Base-by-base conservation (phyloP, 2,329 filamentous ascomycete species). In the Diplodia seriata region DNA sequence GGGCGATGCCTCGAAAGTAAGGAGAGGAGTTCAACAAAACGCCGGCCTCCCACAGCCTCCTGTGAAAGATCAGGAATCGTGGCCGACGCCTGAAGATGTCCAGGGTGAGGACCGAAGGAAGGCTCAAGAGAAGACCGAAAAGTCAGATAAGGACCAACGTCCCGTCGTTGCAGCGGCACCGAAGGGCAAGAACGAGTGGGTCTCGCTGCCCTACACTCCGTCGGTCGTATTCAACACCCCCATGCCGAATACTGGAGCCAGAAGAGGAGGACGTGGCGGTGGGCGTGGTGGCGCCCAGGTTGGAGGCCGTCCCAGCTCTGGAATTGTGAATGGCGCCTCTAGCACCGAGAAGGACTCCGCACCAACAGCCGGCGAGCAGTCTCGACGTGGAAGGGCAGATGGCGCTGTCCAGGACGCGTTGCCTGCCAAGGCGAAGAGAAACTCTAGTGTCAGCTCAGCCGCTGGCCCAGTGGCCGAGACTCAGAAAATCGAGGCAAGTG, bases 11-110 rank as follows among this genome's bases (percentile, higher is more conserved):
- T 20, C 64, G 29, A 67, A 43, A n/a, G 18, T 43, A 23, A 31
- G 40, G 15, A 67, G 49, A 40, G 64, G 54, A 7, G 49, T 49
- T 18, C 55, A 47, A 11, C 43, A 61, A 29, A 51, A 49, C 33
- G 47, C 18, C 26, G 40, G 40, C 23, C 4, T 49, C 20, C 43
- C 36, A 14, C 57, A 63, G 40, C 57, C 51, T 43, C 85, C 91
- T 2, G 90, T 92, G 56, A 89, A 87, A 68, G 94, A 98, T 78
- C 85, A 92, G 61, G 83, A 88, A 65, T 89, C 89, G 23, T 99
- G 95, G 95, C 95, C 95, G 18, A 98, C 94, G 2, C 93, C 93
- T 0, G 92, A 97, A 73, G 89, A 85, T 61, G 90, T 89, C 1
- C 87, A 90, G 64, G 89, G 90, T 61, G 93, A 95, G 72, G 87